Evolutionary conservation across 805 yeast species (phyloP), one percentile per base, ranked within the genome.

Genomic region (Cyberlindnera japonica): DNA sequence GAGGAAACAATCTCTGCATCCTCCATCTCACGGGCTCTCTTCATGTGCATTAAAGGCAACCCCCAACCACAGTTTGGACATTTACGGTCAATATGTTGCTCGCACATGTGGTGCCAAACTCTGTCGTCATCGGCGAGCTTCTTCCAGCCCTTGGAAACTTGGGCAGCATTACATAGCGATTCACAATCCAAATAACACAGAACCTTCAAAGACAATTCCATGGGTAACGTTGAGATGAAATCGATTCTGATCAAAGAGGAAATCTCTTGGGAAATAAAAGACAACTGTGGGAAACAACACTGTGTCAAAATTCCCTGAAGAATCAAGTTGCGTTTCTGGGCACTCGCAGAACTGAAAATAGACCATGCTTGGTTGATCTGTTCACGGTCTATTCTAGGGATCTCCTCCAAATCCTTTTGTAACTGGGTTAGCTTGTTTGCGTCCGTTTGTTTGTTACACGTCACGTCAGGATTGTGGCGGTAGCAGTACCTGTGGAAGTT

Each of bases 61-160:
- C 99, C 99, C 99, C 99, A 93, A 13, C 99, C 99, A 66, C 99
- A 93, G 57, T 87, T 87, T 28, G 96, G 95, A 66, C 99, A 93
- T 62, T 93, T 93, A 45, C 95, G 74, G 64, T 93, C 99, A 40
- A 93, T 93, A 62, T 93, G 99, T 64, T 93, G 99, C 59, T 89
- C 96, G 59, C 99, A 93, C 89, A 93, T 83, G 51, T 91, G 90
- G 59, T 91, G 93, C 99, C 99, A 93, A 3, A 93, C 97, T 36
- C 95, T 67, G 57, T 93, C 98, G 59, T 91, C 97, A 62, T 93
- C 96, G 2, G 99, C 98, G 43, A 93, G 67, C 41, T 68, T 67
- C 58, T 86, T 81, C 99, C 99, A 93, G 38, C 75, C 77, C 38
- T 79, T 76, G 23, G 90, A 83, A 2, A 93, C 99, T 64, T 84